Percentiles rank a stretch among this genome's conserved stretches.
Conservation (phyloP, 2,329 filamentous ascomycete species). For the Penicillium digitatum region DNA sequence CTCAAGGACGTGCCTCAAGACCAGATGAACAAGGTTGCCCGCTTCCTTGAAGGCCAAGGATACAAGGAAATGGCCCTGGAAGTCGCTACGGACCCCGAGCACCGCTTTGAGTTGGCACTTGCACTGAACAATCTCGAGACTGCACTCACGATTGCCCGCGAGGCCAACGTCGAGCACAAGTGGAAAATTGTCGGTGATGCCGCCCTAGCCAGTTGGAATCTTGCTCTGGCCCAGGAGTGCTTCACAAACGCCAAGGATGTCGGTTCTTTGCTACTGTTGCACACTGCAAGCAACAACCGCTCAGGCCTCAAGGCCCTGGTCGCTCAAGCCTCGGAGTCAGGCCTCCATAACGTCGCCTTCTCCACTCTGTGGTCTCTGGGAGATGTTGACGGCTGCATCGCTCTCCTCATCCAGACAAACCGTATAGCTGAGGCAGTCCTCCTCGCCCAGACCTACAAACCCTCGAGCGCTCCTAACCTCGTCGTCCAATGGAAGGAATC, state of each 20-base stretch:
- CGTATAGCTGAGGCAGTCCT: conserved; percentile 81
- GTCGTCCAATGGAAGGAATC: conserved; percentile 76
- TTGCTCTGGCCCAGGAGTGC: conserved; percentile 84
- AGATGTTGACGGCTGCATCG: conserved; percentile 75
- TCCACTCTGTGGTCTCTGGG: conserved; percentile 82
- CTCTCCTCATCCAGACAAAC: conserved; percentile 73
- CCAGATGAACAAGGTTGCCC: conserved; percentile 95
- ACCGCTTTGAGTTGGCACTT: conserved; percentile 91
- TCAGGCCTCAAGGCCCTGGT: conserved; percentile 70
- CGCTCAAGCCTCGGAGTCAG: conserved; percentile 67
- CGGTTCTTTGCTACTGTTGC: conserved; percentile 79
- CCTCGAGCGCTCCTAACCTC: conserved; percentile 64
- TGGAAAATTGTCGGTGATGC: conserved; percentile 98
- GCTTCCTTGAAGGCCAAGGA: conserved; percentile 94
- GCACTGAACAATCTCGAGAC: conserved; percentile 77
- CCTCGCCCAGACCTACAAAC: conserved; percentile 94
- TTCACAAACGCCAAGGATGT: conserved; percentile 88
- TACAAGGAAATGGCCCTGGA: conserved; percentile 94
- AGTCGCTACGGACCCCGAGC: conserved; percentile 89
- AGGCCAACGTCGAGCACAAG: conserved; percentile 88
- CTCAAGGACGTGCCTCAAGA: conserved; percentile 80
- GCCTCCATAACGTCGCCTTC: conserved; percentile 89
- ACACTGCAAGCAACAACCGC: conserved; percentile 78
- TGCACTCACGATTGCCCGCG: conserved; percentile 75
- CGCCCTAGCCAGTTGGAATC: conserved; percentile 79